Conservation (phyloP, 164 flowering plant genomes). For the Chimonanthus salicifolius region DNA sequence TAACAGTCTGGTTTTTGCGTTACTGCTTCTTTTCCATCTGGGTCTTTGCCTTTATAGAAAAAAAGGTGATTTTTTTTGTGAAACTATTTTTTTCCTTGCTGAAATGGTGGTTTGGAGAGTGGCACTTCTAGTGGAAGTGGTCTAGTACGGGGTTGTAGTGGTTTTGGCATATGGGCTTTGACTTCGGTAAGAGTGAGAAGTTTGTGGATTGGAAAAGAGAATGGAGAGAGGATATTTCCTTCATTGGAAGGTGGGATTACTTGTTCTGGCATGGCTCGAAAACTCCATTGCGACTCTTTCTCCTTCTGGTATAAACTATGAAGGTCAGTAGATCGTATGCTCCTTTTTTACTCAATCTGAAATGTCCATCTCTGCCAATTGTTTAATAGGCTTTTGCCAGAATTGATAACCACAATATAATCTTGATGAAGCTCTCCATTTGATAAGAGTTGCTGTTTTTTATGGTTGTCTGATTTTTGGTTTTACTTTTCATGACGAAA, state of each 20-base stretch:
- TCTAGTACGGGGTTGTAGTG: conserved; percentile 16
- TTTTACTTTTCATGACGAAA: not conserved
- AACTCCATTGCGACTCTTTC: conserved; percentile 70
- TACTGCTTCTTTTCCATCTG: not conserved
- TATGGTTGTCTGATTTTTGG: not conserved
- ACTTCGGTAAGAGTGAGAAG: conserved; percentile 17
- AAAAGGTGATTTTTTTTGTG: not conserved
- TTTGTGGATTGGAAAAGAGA: conserved; percentile 10
- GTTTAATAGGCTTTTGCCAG: not conserved
- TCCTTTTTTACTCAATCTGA: not conserved
- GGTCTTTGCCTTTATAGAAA: not conserved
- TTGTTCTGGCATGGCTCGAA: conserved; percentile 47
- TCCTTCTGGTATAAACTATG: conserved; percentile 85
- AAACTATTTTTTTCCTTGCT: not conserved
- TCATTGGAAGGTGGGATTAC: conserved; percentile 37
- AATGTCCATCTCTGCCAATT: not conserved
- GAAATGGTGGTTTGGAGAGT: not conserved
- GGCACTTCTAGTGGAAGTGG: not conserved
- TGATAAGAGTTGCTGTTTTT: not conserved
- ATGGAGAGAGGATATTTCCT: conserved; percentile 35
- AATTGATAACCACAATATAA: too few species aligned
- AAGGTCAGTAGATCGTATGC: conserved; percentile 47
- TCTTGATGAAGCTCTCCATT: too few species aligned
- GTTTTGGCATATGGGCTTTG: conserved; percentile 16
- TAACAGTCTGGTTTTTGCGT: conserved; percentile 19